Evolutionary conservation across 768 basidiomycete genomes (phyloP), one percentile per base, ranked within the genome.

Genomic region (Boletus vermiculosoides): DNA sequence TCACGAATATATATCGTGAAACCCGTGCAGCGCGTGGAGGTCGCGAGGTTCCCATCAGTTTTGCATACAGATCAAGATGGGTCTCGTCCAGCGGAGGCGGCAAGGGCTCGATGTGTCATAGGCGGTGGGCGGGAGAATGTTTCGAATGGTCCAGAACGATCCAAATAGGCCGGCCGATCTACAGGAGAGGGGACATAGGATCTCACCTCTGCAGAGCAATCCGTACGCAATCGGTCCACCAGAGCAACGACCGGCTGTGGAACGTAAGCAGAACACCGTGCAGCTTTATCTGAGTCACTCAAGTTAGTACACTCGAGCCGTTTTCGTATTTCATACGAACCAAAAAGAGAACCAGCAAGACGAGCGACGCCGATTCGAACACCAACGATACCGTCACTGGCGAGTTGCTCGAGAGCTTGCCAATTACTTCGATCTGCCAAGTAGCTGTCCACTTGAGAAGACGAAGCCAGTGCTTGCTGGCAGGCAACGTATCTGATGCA

Each of bases 311-410:
- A 36, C 45, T 40, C 9, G 45, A 47, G 36, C 42, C 16, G 44
- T 22, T 52, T 57, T 56, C 39, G 31, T 39, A 4, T 46, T 50
- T 31, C 20, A 49, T 51, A 76, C 83, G 67, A 72, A 89, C 88
- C 80, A 61, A 74, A 77, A 30, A 85, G 68, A 47, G 72, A 63
- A 48, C 83, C 83, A 41, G 86, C 72, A 45, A 92, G 80, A 48
- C 93, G 82, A n/a, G 94, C 87, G 3, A 93, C 79, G 8, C 85
- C 88, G 55, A 97, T 92, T 45, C 93, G 82, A 34, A 97, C 93
- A 58, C 92, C 94, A 50, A 90, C 78, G 13, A 96, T 85, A 36
- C 68, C 65, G 66, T 98, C 95, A 33, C 76, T 67, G 5, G 83
- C 81, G 41, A 95, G 77, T 44, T 68, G 64, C 28, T 76, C 71